Conservation (phyloP, 352 stramenopile genomes). For the Phytophthora pinifolia region DNA sequence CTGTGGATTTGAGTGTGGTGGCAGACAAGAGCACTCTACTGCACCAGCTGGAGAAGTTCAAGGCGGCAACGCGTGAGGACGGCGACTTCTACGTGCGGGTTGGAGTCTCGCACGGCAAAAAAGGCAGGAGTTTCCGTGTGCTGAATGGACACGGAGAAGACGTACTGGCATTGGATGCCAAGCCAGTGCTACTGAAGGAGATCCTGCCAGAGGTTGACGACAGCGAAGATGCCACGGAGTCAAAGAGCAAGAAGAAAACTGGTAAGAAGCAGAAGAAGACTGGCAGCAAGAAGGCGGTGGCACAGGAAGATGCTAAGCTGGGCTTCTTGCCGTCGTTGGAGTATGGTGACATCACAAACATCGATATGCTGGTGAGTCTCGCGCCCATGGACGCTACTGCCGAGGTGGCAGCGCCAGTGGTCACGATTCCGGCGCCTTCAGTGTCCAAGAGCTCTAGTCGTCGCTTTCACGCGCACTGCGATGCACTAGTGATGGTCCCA, state of each 20-base stretch:
- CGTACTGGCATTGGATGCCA: slow-evolving; percentile 5
- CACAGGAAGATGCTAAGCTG: slow-evolving; percentile 22
- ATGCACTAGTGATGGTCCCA: slow-evolving; percentile 46
- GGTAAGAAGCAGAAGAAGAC: slow-evolving; percentile 37
- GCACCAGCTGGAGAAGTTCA: slow-evolving; percentile 33
- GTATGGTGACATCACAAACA: slow-evolving; percentile 50
- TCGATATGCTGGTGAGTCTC: slow-evolving; percentile 51
- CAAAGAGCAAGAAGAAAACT: slow-evolving; percentile 28
- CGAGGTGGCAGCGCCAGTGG: slow-evolving; percentile 20
- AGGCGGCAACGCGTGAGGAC: slow-evolving; percentile 23
- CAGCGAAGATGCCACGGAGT: slow-evolving; percentile 11
- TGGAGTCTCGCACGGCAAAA: slow-evolving; percentile 20
- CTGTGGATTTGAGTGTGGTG: slow-evolving; percentile 32
- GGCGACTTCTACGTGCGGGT: slow-evolving; percentile 42
- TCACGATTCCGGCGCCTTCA: slow-evolving; percentile 37
- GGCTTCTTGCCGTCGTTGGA: slow-evolving; percentile 43
- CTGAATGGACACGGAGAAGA: slow-evolving; percentile 38
- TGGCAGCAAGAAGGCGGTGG: slow-evolving; percentile 30
- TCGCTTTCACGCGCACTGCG: slow-evolving; percentile 33
- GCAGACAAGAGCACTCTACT: slow-evolving; percentile 15
- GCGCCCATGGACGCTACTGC: slow-evolving; percentile 16
- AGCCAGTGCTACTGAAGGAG: slow-evolving; percentile 5
- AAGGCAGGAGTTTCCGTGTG: slow-evolving; percentile 25
- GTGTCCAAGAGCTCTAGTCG: slow-evolving; percentile 2
- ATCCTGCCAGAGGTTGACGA: slow-evolving; percentile 16